A percentile compares a stretch with the other conserved stretches of the same genome.
These are phyloP conservation scores for Cyberlindnera petersonii DNA, from an alignment of 805 yeast genomes.

Conservation along the genomic window DNA sequence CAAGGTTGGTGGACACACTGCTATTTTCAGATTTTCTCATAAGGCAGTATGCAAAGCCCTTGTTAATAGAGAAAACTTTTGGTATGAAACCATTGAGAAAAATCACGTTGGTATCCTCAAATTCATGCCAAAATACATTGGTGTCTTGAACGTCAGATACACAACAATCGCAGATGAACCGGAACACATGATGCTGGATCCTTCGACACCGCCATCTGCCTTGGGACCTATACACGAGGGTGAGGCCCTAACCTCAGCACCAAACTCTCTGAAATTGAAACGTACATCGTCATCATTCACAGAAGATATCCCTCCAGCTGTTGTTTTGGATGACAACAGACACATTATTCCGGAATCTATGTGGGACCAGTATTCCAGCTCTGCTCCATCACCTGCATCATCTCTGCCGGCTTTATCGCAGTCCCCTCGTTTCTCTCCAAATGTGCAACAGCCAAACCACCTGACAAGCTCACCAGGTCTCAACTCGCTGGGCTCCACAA, in stretches of 20 bases:
- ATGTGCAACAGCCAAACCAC: neutral
- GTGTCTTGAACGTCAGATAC: slow-evolving; percentile 89
- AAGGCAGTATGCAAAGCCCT: slow-evolving; percentile 92
- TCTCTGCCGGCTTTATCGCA: slow-evolving; percentile 34
- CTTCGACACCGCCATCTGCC: slow-evolving; percentile 17
- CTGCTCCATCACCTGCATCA: slow-evolving; percentile 38
- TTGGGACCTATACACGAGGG: slow-evolving; percentile 19
- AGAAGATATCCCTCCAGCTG: slow-evolving; percentile 59
- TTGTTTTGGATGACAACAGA: slow-evolving; percentile 84
- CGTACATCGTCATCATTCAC: slow-evolving; percentile 21
- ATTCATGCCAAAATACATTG: slow-evolving; percentile 93
- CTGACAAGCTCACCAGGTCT: slow-evolving; percentile 14
- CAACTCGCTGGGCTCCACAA: slow-evolving; percentile 51
- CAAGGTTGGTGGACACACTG: slow-evolving; percentile 98
- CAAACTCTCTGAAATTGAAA: slow-evolving; percentile 12
- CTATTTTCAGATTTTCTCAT: slow-evolving; percentile 86
- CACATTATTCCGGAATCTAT: slow-evolving; percentile 86
- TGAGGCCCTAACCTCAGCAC: slow-evolving; percentile 11
- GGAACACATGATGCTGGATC: slow-evolving; percentile 15
- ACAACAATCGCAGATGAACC: slow-evolving; percentile 29
- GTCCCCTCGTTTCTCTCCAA: slow-evolving; percentile 21
- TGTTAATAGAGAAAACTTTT: slow-evolving; percentile 81
- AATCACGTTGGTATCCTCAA: slow-evolving; percentile 69
- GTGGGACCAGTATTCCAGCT: slow-evolving; percentile 57
- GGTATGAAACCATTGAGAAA: slow-evolving; percentile 87